Base-by-base conservation (phyloP, 768 basidiomycete species). In the Suillus spraguei region DNA sequence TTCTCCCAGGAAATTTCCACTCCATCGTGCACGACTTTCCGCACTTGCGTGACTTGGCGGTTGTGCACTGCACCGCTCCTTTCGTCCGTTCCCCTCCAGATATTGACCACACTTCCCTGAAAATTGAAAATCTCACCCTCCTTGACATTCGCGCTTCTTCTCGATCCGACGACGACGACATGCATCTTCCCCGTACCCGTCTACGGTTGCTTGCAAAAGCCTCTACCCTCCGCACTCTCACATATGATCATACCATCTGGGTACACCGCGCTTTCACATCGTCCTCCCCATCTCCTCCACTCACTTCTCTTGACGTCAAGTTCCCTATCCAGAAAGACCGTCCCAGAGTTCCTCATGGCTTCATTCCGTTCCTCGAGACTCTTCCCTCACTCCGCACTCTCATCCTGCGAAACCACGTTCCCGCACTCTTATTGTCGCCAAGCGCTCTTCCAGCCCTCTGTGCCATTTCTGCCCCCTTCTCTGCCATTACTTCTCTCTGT, bases 101-200 rank as follows among this genome's bases (percentile, higher is more conserved):
- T n/a, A 59, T 65, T 2, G 70, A 72, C 16, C 80, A 80, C 5
- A 66, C 73, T 20, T 66, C 69, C 22, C 76, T 83, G 17, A 80
- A 81, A 9, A 78, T 84, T 63, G 81, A 76, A 1, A 74, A 80
- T 32, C 78, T 84, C 24, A 78, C 77, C 20, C 69, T 84, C 59
- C 49, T 77, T 60, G 77, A 76, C 60, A 66, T 79, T 11, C 77
- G 76, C 50, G 32, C n/a, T 22, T 7, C 54, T 16, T 36, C 16
- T 56, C 36, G 54, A 38, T 16, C 42, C 64, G 71, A 41, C 54
- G 72, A 70, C 10, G 59, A 64, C 16, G 68, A 69, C 9, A 33
- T 11, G 8, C 16, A 50, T 28, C 24, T 52, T 52, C 17, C 50
- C 32, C 50, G 50, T 33, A 52, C 50, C 32, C 71, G 68, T 33